Base-by-base conservation (phyloP, 495 filamentous ascomycete species). In the Xylaria sp. region DNA sequence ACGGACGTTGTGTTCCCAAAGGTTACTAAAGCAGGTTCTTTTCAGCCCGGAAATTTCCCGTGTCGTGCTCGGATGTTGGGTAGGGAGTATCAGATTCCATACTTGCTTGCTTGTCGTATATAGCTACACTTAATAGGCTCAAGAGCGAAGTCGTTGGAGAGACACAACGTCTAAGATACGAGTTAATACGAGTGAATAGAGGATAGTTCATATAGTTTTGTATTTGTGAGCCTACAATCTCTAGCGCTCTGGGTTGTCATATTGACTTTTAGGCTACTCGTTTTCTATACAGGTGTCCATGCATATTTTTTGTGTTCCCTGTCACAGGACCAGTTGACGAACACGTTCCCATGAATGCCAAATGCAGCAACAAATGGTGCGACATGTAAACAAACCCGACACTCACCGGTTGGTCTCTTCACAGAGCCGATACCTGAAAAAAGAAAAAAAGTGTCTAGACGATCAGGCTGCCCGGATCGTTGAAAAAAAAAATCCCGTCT, bases 271-370 rank as follows among this genome's bases (percentile, higher is more conserved):
- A 44, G 21, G 50, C 24, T n/a, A 43, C 58, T n/a, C 41, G 7
- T 44, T 55, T 12, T 59, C 58, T 17, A 44, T 17, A 21, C 70
- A 75, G 29, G 46, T 77, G 70, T 75, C 69, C 66, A 61, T 74
- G 70, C 74, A 72, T 70, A 44, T 71, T 50, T 75, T 69, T 70
- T 24, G 72, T 73, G 24, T 71, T 71, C 69, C 72, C 71, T 73
- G 70, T 70, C 72, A 48, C 62, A 46, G 61, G 61, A 61, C 46
- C 58, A 19, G 50, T 41, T 15, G 21, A 19, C 17, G 52, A 55
- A 55, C 52, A 55, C 31, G 37, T 58, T 7, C 17, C 4, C 5
- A 58, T 35, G 44, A 24, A 24, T 29, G n/a, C 19, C 33, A 41
- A 58, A 68, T 50, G 19, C 21, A 21, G 66, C 26, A 62, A 37